A percentile compares a stretch with the other conserved stretches of the same genome.
Evolutionary conservation across 768 basidiomycete species (phyloP).

Genomic region (Termitomyces sp.): DNA sequence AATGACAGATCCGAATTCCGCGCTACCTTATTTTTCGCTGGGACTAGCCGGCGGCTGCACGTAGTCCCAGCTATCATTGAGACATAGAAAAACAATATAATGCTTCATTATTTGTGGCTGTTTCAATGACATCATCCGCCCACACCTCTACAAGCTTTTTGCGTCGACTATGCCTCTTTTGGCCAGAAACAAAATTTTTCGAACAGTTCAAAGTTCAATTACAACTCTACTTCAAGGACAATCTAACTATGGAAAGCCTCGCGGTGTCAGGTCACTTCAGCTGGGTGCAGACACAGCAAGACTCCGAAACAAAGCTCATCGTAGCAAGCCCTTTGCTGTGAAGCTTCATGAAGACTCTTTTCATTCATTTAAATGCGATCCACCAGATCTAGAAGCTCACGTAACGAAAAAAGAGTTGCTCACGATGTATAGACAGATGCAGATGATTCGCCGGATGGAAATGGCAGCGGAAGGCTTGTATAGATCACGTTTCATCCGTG

Average conservation of each 20-base stretch:
- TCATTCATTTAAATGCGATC: slow-evolving; percentile 70
- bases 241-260: slow-evolving; percentile 16
- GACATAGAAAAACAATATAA: too few relatives aligned
- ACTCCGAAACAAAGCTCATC: slow-evolving; percentile 37
- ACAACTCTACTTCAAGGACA: too few relatives aligned
- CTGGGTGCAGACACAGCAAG: slow-evolving; percentile 75
- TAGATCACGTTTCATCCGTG: slow-evolving; percentile 95
- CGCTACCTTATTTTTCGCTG: too few relatives aligned
- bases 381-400: slow-evolving; percentile 73
- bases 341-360: slow-evolving; percentile 89
- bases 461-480: slow-evolving; percentile 96
- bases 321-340: slow-evolving; percentile 69
- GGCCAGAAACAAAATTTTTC: background rate
- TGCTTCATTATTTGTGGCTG: background rate
- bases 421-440: slow-evolving; percentile 90
- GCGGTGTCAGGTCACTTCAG: slow-evolving; percentile 54
- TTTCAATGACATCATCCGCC: background rate
- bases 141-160: background rate
- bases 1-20: too few relatives aligned
- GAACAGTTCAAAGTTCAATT: background rate
- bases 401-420: slow-evolving; percentile 75
- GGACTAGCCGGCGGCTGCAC: too few relatives aligned
- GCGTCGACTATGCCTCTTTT: background rate
- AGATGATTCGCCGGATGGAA: slow-evolving; percentile 90
- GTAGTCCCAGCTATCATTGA: too few relatives aligned